A percentile compares a stretch with the other conserved stretches of the same genome.
These are phyloP conservation scores for Chrysopogon serrulatus DNA, from an alignment of 176 grass and related monocot genomes.

Conservation along the genomic window DNA sequence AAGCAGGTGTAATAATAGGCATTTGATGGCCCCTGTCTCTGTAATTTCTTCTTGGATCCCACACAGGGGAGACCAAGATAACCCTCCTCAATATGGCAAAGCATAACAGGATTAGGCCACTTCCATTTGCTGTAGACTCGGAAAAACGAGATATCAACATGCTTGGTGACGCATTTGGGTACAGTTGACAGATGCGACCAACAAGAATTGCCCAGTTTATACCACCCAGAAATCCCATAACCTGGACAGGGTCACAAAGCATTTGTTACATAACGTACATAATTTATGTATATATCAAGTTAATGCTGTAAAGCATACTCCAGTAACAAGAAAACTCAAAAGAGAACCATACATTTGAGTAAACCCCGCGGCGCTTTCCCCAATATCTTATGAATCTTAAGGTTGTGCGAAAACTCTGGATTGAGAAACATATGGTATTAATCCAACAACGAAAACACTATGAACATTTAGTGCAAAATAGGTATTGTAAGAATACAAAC, in stretches of 20 bases:
- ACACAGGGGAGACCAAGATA: conserved; percentile 72
- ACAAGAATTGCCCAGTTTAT: conserved; percentile 98
- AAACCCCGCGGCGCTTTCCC: conserved; percentile 78
- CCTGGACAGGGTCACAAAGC: conserved; percentile 41
- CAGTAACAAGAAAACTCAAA: conserved; percentile 1
- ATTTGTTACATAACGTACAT: conserved; percentile 4
- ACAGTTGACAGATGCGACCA: conserved; percentile 90
- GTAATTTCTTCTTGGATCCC: conserved; percentile 90
- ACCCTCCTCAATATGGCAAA: conserved; percentile 83
- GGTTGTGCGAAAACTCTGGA: conserved; percentile 83
- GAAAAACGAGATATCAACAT: conserved; percentile 95
- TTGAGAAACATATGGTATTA: conserved; percentile 17
- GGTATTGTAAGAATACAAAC: conserved; percentile 26
- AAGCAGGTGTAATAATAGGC: conserved; percentile 98
- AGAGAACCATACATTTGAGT: conserved; percentile 72
- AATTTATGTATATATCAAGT: neutral
- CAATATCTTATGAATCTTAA: conserved; percentile 92
- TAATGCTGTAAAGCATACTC: neutral
- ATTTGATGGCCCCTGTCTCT: conserved; percentile 86
- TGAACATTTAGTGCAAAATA: conserved; percentile 3
- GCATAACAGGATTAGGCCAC: conserved; percentile 97
- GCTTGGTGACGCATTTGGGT: conserved; percentile 84
- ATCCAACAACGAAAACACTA: neutral
- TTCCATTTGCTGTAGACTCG: conserved; percentile 85
- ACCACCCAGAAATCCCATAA: conserved; percentile 95